Percentiles rank a stretch among this genome's conserved stretches.
Conservation (phyloP, 805 yeast species). For the Candida endomychidarum region DNA sequence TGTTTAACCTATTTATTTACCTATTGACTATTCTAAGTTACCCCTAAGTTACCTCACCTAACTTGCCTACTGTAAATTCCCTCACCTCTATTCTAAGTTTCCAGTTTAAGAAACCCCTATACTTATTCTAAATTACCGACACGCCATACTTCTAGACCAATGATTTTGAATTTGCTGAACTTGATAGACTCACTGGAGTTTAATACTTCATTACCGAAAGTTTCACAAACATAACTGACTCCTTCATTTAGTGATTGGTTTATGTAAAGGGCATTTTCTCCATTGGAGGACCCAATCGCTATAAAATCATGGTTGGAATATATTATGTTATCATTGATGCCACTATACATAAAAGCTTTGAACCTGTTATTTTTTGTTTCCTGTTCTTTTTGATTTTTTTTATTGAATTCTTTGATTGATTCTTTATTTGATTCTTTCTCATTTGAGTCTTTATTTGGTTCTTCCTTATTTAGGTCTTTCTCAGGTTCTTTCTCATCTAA, state of each 20-base stretch:
- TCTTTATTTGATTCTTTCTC: background rate
- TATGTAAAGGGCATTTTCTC: constrained; percentile 89
- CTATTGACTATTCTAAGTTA: too few relatives aligned
- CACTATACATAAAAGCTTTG: constrained; percentile 84
- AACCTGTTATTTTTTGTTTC: constrained; percentile 44
- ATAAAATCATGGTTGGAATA: constrained; percentile 76
- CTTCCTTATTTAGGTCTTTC: background rate
- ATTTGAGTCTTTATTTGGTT: background rate
- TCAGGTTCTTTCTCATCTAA: background rate
- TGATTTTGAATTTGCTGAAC: constrained; percentile 61
- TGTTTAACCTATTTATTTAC: too few relatives aligned
- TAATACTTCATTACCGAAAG: constrained; percentile 87
- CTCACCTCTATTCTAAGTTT: background rate
- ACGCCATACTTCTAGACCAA: constrained; percentile 85
- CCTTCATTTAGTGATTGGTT: constrained; percentile 75
- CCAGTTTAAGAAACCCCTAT: too few relatives aligned
- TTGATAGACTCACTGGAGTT: constrained; percentile 15
- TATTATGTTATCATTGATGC: constrained; percentile 80
- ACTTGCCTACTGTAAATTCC: too few relatives aligned
- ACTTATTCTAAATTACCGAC: constrained; percentile 42
- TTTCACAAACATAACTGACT: constrained; percentile 72
- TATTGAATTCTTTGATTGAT: background rate
- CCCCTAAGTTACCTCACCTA: too few relatives aligned
- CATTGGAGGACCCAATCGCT: constrained; percentile 89
- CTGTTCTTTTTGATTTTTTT: background rate